phyloP scores from a whole-genome alignment of 495 filamentous ascomycete species.

The Aspergillus egyptiacus region DNA sequence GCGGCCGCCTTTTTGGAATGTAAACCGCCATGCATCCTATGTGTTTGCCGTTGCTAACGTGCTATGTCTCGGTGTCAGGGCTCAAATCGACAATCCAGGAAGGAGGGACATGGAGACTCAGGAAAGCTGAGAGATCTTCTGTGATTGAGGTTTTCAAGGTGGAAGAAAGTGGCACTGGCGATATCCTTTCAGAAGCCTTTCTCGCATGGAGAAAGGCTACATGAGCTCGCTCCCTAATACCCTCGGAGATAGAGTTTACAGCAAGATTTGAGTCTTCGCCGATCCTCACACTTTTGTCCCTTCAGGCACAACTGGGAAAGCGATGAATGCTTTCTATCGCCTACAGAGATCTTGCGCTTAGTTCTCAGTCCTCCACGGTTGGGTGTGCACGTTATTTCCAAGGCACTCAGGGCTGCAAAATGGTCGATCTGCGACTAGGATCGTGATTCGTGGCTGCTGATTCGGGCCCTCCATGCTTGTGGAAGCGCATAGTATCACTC shows the following conservation, averaged over 20 bases:
- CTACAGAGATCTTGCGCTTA: too few relatives aligned
- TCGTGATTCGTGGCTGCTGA: not conserved
- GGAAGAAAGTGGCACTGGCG: conserved; percentile 66
- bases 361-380: not conserved
- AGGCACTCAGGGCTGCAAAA: too few relatives aligned
- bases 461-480: not conserved
- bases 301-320: not conserved
- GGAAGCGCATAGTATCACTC: not conserved
- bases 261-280: not conserved
- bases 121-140: conserved; percentile 48
- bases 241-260: not conserved
- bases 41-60: not conserved
- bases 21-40: conserved; percentile 25
- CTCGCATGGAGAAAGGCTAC: conserved; percentile 56
- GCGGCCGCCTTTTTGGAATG: conserved; percentile 69
- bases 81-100: conserved; percentile 58
- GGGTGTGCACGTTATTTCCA: not conserved
- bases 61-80: conserved; percentile 33
- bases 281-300: not conserved
- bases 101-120: conserved; percentile 79
- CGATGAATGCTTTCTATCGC: not conserved
- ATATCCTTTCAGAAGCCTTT: conserved; percentile 72
- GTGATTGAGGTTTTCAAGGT: conserved; percentile 65
- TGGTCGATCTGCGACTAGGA: too few relatives aligned
- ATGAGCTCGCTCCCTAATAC: not conserved